Conservation (phyloP, 2,329 filamentous ascomycete genomes). For the Pleurostoma richardsiae region DNA sequence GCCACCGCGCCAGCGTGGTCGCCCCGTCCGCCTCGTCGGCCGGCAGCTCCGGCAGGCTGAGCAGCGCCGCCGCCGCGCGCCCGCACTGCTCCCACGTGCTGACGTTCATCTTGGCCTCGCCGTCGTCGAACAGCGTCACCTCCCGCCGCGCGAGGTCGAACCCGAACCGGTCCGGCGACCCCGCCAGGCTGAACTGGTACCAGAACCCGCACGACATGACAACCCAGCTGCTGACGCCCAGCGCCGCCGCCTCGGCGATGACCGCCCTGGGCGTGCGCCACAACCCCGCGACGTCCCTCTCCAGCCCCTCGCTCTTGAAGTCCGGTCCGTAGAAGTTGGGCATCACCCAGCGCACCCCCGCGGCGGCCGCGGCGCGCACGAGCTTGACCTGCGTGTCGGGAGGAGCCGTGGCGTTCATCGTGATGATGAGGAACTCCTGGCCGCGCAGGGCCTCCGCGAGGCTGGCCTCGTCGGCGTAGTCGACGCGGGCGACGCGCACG, state of each 20-base stretch:
- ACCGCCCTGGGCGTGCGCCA: slow-evolving; percentile 16
- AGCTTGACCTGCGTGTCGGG: slow-evolving; percentile 41
- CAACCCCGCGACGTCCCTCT: slow-evolving; percentile 22
- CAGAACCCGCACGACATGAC: slow-evolving; percentile 41
- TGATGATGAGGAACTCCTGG: slow-evolving; percentile 55
- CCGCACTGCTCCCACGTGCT: slow-evolving; percentile 54
- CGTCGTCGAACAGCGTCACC: slow-evolving; percentile 47
- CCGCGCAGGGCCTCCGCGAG: slow-evolving; percentile 44
- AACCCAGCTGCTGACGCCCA: slow-evolving; percentile 37
- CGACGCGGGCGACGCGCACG: slow-evolving; percentile 32
- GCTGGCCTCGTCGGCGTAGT: slow-evolving; percentile 36
- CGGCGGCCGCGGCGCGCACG: slow-evolving; percentile 47
- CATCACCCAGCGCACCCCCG: slow-evolving; percentile 49
- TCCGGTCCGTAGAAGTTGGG: slow-evolving; percentile 45
- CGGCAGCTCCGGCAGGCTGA: slow-evolving; percentile 36
- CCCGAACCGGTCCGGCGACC: slow-evolving; percentile 30
- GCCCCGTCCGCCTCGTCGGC: slow-evolving; percentile 28
- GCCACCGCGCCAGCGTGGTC: slow-evolving; percentile 34
- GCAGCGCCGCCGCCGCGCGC: slow-evolving; percentile 43
- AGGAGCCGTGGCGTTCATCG: slow-evolving; percentile 36
- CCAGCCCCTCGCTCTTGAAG: slow-evolving; percentile 28
- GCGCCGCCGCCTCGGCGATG: slow-evolving; percentile 29
- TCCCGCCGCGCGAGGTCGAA: slow-evolving; percentile 40
- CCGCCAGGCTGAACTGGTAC: slow-evolving; percentile 44
- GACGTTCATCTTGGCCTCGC: slow-evolving; percentile 47